A percentile compares a stretch with the other conserved stretches of the same genome.
Evolutionary conservation across 2,329 filamentous ascomycete genomes (phyloP).

Genomic region (Apiospora koreana): DNA sequence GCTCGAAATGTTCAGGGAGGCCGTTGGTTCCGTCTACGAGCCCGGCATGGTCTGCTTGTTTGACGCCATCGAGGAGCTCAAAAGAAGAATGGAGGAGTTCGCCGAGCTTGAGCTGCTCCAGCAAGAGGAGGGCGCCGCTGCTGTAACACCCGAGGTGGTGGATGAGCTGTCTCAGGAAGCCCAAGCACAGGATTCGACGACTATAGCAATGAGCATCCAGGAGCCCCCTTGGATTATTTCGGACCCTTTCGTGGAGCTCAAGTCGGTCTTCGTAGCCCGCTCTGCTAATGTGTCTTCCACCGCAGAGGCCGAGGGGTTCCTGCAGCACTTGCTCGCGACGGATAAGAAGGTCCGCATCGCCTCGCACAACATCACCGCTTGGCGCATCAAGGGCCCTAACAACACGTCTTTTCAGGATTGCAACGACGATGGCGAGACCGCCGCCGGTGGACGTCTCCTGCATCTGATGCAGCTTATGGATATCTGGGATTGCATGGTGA

Average conservation of each 20-base stretch:
- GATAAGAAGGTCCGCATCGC: slow-evolving; percentile 85
- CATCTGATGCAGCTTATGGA: slow-evolving; percentile 95
- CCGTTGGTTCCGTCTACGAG: slow-evolving; percentile 67
- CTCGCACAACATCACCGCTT: slow-evolving; percentile 94
- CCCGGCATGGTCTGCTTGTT: slow-evolving; percentile 83
- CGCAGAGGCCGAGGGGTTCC: slow-evolving; percentile 67
- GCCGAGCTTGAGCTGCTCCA: slow-evolving; percentile 28
- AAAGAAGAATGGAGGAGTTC: slow-evolving; percentile 40
- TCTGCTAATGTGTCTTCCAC: slow-evolving; percentile 70
- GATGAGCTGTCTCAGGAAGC: not conserved
- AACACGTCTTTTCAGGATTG: slow-evolving; percentile 77
- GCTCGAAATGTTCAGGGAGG: slow-evolving; percentile 67
- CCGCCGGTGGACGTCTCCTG: slow-evolving; percentile 81
- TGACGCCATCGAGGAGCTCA: slow-evolving; percentile 81
- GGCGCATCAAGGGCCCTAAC: slow-evolving; percentile 71
- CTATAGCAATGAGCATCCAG: slow-evolving; percentile 23
- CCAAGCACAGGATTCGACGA: not conserved
- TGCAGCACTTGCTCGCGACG: slow-evolving; percentile 75
- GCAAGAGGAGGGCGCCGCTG: slow-evolving; percentile 26
- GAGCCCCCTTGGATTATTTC: slow-evolving; percentile 71
- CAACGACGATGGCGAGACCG: slow-evolving; percentile 94
- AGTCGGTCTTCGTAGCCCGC: slow-evolving; percentile 84
- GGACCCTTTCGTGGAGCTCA: slow-evolving; percentile 74
- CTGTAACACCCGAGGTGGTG: not conserved
- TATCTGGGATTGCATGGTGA: slow-evolving; percentile 87